Base-by-base conservation (phyloP, 1,139 yeast genomes). In the Hyphopichia burtonii region DNA sequence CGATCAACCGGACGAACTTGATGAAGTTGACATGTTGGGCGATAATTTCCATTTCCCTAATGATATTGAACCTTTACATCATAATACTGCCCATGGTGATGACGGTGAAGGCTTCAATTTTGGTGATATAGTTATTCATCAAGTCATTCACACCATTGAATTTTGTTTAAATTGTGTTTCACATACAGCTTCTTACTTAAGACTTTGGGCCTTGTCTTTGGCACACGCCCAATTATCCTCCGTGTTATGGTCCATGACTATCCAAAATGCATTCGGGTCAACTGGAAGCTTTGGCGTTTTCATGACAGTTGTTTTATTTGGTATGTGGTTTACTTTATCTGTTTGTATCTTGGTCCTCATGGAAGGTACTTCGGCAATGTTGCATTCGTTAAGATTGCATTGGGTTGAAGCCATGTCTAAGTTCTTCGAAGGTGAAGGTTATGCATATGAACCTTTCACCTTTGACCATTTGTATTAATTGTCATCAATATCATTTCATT, bases 331-430 rank as follows among this genome's bases (percentile, higher is more conserved):
- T 61, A 74, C 76, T 4, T 68, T 86, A 52, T 83, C 93, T 0
- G 86, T 84, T 25, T 78, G 80, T 55, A 84, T 86, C 49, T 73
- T 86, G 60, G 94, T 86, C 20, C 66, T 82, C 41, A 86, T 86
- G 94, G 94, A 86, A 65, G 94, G 94, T 51, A 86, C 94, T 0
- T 84, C 91, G 31, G 94, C 94, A 35, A 86, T 86, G 94, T 74
- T 86, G 61, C 94, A 86, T 62, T 81, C 91, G 22, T 76, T 86
- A 59, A 82, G 94, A 73, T 74, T 86, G 59, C 94, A 86, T 60
- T 86, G 94, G 94, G 94, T 86, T 43, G 94, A 86, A 62, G 80
- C 90, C 32, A 86, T 86, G 94, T 83, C 90, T 45, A 86, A 86
- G 66, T 86, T 80, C 63, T 86, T 86, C 52, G 91, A 83, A 60